These are phyloP conservation scores for Talaromyces sp. DNA, from an alignment of 2,329 filamentous ascomycete genomes.

Conservation along the genomic window DNA sequence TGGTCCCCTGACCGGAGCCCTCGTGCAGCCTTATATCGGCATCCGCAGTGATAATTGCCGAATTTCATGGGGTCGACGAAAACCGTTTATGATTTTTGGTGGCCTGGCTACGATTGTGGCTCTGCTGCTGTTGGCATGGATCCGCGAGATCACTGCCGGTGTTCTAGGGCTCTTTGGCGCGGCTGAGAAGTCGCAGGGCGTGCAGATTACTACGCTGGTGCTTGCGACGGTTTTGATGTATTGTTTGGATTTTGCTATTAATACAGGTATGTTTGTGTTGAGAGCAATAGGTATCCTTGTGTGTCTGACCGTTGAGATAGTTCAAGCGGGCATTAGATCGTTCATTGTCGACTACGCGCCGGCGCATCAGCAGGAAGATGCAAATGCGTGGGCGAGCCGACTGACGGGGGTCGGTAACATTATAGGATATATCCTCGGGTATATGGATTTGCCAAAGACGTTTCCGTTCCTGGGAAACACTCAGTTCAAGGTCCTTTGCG, in stretches of 20 bases:
- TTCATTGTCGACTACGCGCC: conserved; percentile 93
- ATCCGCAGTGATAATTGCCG: conserved; percentile 76
- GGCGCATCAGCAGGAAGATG: conserved; percentile 85
- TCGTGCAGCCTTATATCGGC: conserved; percentile 79
- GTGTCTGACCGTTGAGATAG: conserved; percentile 32
- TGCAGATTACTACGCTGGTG: conserved; percentile 64
- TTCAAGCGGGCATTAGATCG: conserved; percentile 85
- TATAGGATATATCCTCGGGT: conserved; percentile 81
- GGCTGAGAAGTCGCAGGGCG: conserved; percentile 58
- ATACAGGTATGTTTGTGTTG: conserved; percentile 59
- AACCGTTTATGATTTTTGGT: conserved; percentile 74
- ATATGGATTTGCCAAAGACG: conserved; percentile 68
- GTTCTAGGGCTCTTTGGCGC: conserved; percentile 67
- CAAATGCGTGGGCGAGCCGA: conserved; percentile 90
- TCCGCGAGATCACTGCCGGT: conserved; percentile 64
- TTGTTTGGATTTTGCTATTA: conserved; percentile 88
- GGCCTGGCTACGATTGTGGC: conserved; percentile 61
- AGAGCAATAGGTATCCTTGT: neutral
- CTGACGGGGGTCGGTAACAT: conserved; percentile 87
- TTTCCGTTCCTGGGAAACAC: conserved; percentile 77
- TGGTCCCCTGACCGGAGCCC: conserved; percentile 69
- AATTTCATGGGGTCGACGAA: conserved; percentile 68
- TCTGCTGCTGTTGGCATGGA: conserved; percentile 68
- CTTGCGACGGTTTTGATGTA: conserved; percentile 84
- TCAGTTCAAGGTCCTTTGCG: conserved; percentile 90